Percentiles rank a stretch among this genome's conserved stretches.
phyloP scores from a whole-genome alignment of 2,329 filamentous ascomycete genomes.

The Talaromyces sp. region DNA sequence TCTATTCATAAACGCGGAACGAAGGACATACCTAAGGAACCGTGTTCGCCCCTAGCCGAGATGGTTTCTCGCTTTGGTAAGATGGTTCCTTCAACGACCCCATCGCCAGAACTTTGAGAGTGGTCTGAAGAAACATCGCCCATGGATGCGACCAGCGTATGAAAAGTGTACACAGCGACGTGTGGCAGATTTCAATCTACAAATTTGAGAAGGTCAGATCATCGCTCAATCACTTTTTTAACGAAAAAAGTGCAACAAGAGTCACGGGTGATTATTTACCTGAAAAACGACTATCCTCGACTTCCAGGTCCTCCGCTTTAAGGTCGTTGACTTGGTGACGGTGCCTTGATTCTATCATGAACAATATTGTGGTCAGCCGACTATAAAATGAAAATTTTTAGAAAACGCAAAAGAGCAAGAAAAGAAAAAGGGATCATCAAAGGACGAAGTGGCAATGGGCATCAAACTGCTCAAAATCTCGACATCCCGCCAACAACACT shows the following conservation, averaged over 20 bases:
- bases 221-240: neutral
- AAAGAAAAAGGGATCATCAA: neutral
- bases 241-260: neutral
- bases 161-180: neutral
- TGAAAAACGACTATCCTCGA: neutral
- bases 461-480: neutral
- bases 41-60: constrained; percentile 15
- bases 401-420: neutral
- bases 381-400: neutral
- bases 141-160: constrained; percentile 24
- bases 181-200: neutral
- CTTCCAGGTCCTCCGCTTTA: neutral
- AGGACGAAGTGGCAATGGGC: neutral
- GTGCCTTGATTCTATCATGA: neutral
- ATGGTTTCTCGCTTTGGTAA: constrained; percentile 17
- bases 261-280: neutral
- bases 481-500: neutral
- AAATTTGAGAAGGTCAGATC: neutral
- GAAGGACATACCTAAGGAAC: constrained; percentile 13
- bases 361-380: neutral
- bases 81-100: constrained; percentile 18
- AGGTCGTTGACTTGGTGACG: neutral
- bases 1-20: constrained; percentile 8
- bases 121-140: constrained; percentile 28
- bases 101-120: constrained; percentile 21